Percentiles rank a stretch among this genome's conserved stretches.
These are phyloP conservation scores for Apiotrichum brassicae DNA, from an alignment of 1,284 basidiomycete species.

Conservation along the genomic window DNA sequence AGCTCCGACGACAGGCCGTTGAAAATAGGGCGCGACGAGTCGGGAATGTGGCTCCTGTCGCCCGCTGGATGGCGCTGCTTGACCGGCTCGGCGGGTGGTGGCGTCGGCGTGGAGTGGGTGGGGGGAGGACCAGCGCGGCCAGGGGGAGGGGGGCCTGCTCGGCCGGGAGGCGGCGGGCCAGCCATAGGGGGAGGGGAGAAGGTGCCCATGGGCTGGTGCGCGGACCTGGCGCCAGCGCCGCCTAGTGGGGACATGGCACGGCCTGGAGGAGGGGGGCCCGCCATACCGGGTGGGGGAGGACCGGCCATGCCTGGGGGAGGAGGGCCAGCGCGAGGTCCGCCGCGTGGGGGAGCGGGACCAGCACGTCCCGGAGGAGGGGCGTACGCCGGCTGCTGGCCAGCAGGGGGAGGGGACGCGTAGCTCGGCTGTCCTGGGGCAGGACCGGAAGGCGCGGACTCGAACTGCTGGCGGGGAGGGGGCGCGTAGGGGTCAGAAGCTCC, in stretches of 20 bases:
- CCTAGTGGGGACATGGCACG: slow-evolving; percentile 45
- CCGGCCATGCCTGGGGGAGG: slow-evolving; percentile 47
- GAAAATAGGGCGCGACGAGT: slow-evolving; percentile 61
- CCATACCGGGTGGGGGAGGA: slow-evolving; percentile 50
- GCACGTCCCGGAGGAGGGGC: slow-evolving; percentile 27
- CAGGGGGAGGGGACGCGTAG: slow-evolving; percentile 17
- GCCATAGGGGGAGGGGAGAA: slow-evolving; percentile 19
- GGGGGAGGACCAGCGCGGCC: slow-evolving; percentile 21
- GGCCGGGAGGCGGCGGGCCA: slow-evolving; percentile 25
- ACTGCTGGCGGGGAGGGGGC: not conserved
- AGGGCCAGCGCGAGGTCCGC: slow-evolving; percentile 34
- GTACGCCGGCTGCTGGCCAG: too few species aligned
- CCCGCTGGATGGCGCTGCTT: slow-evolving; percentile 64
- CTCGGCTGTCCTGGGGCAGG: slow-evolving; percentile 19
- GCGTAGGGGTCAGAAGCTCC: not conserved
- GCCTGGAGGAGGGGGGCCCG: slow-evolving; percentile 50
- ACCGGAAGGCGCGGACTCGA: slow-evolving; percentile 8
- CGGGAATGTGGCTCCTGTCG: slow-evolving; percentile 84
- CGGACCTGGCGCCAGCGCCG: slow-evolving; percentile 17
- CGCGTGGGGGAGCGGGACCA: slow-evolving; percentile 26
- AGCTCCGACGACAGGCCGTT: slow-evolving; percentile 61
- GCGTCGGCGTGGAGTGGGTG: slow-evolving; percentile 2
- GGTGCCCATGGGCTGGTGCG: slow-evolving; percentile 12
- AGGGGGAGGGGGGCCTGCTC: slow-evolving; percentile 29
- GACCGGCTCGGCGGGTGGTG: slow-evolving; percentile 34